Base-by-base conservation (phyloP, 2,329 filamentous ascomycete species). In the Trichoderma atrobrunneum region DNA sequence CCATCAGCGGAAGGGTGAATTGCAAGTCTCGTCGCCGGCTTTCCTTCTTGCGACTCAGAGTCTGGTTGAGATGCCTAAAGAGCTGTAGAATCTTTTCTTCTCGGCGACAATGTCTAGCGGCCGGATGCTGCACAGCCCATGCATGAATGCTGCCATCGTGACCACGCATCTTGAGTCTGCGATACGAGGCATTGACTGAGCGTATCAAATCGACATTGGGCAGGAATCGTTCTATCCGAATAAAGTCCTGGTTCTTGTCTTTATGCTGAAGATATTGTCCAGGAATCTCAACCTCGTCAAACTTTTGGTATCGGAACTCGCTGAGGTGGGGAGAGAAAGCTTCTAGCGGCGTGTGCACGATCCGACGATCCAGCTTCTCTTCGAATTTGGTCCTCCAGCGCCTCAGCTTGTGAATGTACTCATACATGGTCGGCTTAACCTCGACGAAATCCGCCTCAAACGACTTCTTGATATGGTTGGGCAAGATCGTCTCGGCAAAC, bases 231-330 rank as follows among this genome's bases (percentile, higher is more conserved):
- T 99, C 97, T 75, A 99, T 98, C 60, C 95, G 92, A 75, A 99
- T 92, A 80, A 99, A 99, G 81, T 99, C 96, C 77, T 97, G 94
- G 81, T 99, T 99, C 88, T 98, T 99, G 78, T 99, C 97, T 81
- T 96, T 97, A 84, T 98, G 96, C 79, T 97, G 91, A 74, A 98
- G 85, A 81, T 99, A 99, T 80, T 99, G 96, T 0, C 96, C 96
- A 3, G 97, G 97, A 43, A 99, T 90, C 82, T 99, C 96, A 14
- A 99, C 95, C 78, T 99, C 97, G 78, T 99, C 96, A 76, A 99
- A 98, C 81, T 98, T 98, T 80, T 96, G 91, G 85, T 97, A 99
- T 51, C 94, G 89, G 86, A 99, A 99, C 79, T 98, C 96, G 82
- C 94, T 97, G 57, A 99, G 88, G 78, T 97, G 93, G 62, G 94